Evolutionary conservation across 768 basidiomycete genomes (phyloP).

Genomic region (Leccinum variicolor): DNA sequence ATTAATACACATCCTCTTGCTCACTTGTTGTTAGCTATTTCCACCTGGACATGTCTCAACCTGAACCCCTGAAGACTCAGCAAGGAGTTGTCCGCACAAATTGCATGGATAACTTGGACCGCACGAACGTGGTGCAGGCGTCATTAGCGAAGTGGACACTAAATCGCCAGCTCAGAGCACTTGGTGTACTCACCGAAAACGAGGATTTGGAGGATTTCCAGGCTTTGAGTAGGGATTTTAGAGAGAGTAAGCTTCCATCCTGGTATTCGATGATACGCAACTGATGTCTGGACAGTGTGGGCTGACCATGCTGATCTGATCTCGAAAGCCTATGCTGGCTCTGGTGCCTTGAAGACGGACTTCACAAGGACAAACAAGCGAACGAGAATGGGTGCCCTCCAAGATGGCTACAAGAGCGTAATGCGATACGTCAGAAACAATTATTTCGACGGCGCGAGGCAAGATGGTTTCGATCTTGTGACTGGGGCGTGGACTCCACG

Average conservation of each 20-base stretch:
- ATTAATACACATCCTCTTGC: not conserved
- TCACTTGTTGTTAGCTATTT: conserved; percentile 59
- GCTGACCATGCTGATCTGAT: conserved; percentile 94
- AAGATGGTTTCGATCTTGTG: conserved; percentile 94
- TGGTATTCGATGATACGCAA: not conserved
- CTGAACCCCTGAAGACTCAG: conserved; percentile 57
- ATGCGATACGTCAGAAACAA: conserved; percentile 94
- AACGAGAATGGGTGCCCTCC: conserved; percentile 71
- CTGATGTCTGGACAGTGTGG: conserved; percentile 67
- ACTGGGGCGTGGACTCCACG: conserved; percentile 90
- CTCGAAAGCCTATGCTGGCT: conserved; percentile 88
- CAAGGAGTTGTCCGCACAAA: conserved; percentile 85
- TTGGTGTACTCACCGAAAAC: conserved; percentile 67
- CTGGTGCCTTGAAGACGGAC: conserved; percentile 94
- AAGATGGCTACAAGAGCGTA: conserved; percentile 84
- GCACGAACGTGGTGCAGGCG: conserved; percentile 96
- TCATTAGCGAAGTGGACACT: conserved; percentile 85
- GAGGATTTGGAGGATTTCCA: conserved; percentile 82
- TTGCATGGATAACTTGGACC: conserved; percentile 96
- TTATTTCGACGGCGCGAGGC: conserved; percentile 87
- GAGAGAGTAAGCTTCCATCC: conserved; percentile 64
- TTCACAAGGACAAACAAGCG: conserved; percentile 93
- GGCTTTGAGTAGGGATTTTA: conserved; percentile 75
- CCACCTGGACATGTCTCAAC: conserved; percentile 51
- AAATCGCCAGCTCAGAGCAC: conserved; percentile 66